These are phyloP conservation scores for Prunus mira DNA, from an alignment of 306 rosid genomes.

Conservation along the genomic window DNA sequence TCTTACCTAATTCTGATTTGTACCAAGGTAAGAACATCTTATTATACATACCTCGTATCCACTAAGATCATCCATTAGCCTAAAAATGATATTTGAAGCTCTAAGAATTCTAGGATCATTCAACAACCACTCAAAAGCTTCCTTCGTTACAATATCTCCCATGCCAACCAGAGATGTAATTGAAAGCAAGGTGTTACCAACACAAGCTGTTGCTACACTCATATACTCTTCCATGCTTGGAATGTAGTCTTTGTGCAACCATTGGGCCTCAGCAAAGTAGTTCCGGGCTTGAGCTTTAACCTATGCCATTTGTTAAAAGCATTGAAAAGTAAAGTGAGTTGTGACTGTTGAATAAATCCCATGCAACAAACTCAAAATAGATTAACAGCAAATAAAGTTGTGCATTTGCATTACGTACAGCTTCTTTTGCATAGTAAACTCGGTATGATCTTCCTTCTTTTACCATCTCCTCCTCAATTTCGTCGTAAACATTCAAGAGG, in stretches of 20 bases:
- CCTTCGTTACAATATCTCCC: constrained; percentile 18
- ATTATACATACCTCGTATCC: constrained; percentile 5
- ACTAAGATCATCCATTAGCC: constrained; percentile 30
- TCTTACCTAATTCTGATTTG: too few species aligned
- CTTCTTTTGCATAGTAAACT: too few species aligned
- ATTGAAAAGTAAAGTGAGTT: background rate
- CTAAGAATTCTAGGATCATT: constrained; percentile 9
- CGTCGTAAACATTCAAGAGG: too few species aligned
- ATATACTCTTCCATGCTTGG: constrained; percentile 39
- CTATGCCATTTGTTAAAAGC: background rate
- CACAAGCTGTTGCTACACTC: background rate
- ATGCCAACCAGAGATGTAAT: background rate
- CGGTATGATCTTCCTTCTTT: too few species aligned
- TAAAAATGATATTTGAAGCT: constrained; percentile 7
- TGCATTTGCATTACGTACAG: too few species aligned
- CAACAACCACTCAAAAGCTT: constrained; percentile 22
- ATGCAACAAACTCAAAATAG: too few species aligned
- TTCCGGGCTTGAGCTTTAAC: constrained; percentile 13
- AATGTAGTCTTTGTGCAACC: constrained; percentile 22
- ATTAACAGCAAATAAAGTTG: too few species aligned
- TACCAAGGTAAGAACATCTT: background rate
- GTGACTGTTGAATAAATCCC: too few species aligned
- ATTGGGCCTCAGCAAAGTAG: constrained; percentile 31
- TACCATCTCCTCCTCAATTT: too few species aligned
- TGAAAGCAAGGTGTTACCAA: background rate